A percentile compares a stretch with the other conserved stretches of the same genome.
Conservation (phyloP, 192 early-diverging fungal genomes). For the Coemansia sp. region DNA sequence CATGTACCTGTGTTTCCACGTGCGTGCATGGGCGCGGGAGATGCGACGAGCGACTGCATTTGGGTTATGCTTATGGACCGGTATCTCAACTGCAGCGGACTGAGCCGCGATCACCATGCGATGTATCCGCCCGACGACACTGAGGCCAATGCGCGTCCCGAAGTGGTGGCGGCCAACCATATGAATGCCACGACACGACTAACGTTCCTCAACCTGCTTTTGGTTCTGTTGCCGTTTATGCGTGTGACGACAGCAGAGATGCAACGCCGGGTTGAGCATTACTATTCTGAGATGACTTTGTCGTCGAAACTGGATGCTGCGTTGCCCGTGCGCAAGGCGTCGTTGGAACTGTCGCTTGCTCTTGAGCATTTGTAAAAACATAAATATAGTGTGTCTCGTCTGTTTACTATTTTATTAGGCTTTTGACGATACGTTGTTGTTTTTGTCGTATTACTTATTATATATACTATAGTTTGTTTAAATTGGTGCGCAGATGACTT, state of each 20-base stretch:
- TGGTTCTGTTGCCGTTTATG: conserved; percentile 41
- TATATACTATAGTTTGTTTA: too few relatives aligned
- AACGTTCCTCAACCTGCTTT: conserved; percentile 50
- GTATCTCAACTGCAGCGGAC: conserved; percentile 52
- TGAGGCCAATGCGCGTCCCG: conserved; percentile 26
- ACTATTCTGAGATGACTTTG: conserved; percentile 48
- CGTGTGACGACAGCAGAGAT: conserved; percentile 29
- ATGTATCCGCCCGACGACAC: conserved; percentile 6
- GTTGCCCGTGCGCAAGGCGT: conserved; percentile 52
- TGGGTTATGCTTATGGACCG: conserved; percentile 56
- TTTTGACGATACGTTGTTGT: too few relatives aligned
- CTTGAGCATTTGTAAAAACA: conserved; percentile 37
- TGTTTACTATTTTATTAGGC: too few relatives aligned
- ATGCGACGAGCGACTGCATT: conserved; percentile 34
- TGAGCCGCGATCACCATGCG: conserved; percentile 28
- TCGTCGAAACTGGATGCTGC: conserved; percentile 49
- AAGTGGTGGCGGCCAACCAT: conserved; percentile 48
- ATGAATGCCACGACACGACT: conserved; percentile 54
- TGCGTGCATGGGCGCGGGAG: conserved; percentile 48
- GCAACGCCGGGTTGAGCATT: conserved; percentile 34
- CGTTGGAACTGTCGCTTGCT: conserved; percentile 42
- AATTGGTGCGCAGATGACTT: too few relatives aligned
- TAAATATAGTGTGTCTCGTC: too few relatives aligned
- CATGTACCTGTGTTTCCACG: conserved; percentile 44
- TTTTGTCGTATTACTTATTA: too few relatives aligned